These are phyloP conservation scores for Saitozyma podzolica DNA, from an alignment of 768 basidiomycete genomes.

Conservation along the genomic window DNA sequence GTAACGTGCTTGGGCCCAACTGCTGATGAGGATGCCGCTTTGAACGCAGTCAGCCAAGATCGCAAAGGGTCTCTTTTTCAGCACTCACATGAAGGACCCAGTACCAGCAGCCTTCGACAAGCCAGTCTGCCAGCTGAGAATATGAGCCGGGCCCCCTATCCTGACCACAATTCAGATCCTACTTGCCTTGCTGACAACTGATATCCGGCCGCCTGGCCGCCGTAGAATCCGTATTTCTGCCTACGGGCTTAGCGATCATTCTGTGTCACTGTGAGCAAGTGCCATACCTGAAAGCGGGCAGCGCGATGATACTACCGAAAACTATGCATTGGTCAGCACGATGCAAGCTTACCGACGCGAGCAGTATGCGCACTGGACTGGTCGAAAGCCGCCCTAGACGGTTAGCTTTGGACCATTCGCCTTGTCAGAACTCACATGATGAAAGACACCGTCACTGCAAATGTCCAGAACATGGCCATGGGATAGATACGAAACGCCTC, in stretches of 20 bases:
- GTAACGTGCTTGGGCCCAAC: slow-evolving; percentile 16
- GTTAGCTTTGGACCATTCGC: background rate
- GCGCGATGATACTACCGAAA: slow-evolving; percentile 22
- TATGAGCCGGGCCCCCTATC: slow-evolving; percentile 11
- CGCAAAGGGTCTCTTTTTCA: background rate
- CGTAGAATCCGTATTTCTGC: slow-evolving; percentile 9
- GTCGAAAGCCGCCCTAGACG: slow-evolving; percentile 2
- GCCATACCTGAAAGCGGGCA: slow-evolving; percentile 1
- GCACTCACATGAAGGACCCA: background rate
- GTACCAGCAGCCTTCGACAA: slow-evolving; percentile 41
- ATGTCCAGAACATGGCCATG: slow-evolving; percentile 6
- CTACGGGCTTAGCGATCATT: background rate
- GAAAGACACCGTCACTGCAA: slow-evolving; percentile 6
- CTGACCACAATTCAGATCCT: slow-evolving; percentile 11
- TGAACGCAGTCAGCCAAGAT: background rate
- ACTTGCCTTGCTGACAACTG: slow-evolving; percentile 49
- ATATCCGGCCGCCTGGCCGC: background rate
- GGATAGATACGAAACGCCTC: slow-evolving; percentile 7
- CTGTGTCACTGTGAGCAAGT: too few species aligned
- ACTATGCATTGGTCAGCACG: too few species aligned
- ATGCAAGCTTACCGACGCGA: background rate
- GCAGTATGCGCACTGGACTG: background rate
- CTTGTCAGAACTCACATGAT: slow-evolving; percentile 8
- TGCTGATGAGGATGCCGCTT: slow-evolving; percentile 13
- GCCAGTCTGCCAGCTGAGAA: slow-evolving; percentile 48